phyloP scores from a whole-genome alignment of 345 rosid genomes.

The Gossypium raimondii region DNA sequence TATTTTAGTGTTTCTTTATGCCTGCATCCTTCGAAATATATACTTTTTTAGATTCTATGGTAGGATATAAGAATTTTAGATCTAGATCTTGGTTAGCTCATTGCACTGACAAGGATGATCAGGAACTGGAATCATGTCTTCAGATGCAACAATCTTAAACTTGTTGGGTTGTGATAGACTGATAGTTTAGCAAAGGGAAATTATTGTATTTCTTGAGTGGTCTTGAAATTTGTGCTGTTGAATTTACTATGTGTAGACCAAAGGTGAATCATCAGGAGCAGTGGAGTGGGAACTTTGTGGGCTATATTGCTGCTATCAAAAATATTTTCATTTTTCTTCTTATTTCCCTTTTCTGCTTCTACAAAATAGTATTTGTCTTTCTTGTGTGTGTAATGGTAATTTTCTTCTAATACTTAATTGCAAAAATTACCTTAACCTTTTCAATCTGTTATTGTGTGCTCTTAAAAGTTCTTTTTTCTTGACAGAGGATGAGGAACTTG shows the following conservation, averaged over 20 bases:
- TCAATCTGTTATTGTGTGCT: not conserved
- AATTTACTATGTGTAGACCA: not conserved
- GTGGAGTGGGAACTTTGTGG: not conserved
- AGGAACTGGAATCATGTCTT: not conserved
- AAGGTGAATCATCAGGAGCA: conserved; percentile 3
- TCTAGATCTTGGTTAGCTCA: not conserved
- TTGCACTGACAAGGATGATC: not conserved
- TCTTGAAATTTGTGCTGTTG: not conserved
- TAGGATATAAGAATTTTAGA: not conserved
- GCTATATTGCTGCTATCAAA: not conserved
- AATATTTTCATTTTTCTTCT: not conserved
- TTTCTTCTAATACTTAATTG: not conserved
- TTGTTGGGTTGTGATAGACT: not conserved
- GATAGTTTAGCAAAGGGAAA: not conserved
- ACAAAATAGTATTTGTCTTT: not conserved
- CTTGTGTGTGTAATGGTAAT: not conserved
- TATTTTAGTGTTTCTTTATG: not conserved
- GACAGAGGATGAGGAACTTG: conserved; percentile 96
- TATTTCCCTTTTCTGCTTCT: not conserved
- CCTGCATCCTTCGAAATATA: not conserved
- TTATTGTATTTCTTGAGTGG: not conserved
- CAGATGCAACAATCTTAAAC: not conserved
- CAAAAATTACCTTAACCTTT: not conserved
- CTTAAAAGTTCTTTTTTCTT: conserved; percentile 18
- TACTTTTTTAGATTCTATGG: not conserved